These are phyloP conservation scores for Styphnolobium japonicum DNA, from an alignment of 306 rosid species.

Conservation along the genomic window DNA sequence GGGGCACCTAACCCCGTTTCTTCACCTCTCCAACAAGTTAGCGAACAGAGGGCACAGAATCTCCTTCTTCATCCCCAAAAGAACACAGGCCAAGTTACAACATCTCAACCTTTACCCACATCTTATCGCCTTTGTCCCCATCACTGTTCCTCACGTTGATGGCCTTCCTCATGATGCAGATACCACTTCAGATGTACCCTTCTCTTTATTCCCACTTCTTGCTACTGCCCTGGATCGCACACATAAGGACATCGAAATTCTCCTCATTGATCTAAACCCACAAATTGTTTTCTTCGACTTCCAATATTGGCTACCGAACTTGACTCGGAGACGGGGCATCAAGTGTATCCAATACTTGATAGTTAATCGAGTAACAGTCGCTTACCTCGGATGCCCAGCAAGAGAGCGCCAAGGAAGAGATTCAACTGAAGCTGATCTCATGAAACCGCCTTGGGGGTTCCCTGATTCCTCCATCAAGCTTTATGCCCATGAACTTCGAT, in stretches of 20 bases:
- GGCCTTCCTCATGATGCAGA: conserved; percentile 32
- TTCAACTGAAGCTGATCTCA: conserved; percentile 8
- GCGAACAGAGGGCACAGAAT: conserved; percentile 24
- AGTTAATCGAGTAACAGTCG: not conserved
- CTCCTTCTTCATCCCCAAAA: conserved; percentile 24
- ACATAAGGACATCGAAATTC: conserved; percentile 1
- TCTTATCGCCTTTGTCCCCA: conserved; percentile 26
- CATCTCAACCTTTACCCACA: conserved; percentile 20
- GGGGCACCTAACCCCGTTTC: conserved; percentile 23
- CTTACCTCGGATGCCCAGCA: not conserved
- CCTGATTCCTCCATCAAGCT: conserved; percentile 23
- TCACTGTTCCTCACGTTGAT: conserved; percentile 23
- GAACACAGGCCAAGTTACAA: conserved; percentile 10
- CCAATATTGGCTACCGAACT: conserved; percentile 17
- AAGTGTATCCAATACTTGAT: not conserved
- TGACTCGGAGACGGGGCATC: conserved; percentile 18
- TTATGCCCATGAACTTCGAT: conserved; percentile 9
- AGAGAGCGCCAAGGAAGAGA: not conserved
- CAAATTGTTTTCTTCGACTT: conserved; percentile 33
- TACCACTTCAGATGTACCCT: conserved; percentile 34
- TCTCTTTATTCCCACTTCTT: not conserved
- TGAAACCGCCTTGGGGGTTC: not conserved
- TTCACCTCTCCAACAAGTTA: conserved; percentile 31
- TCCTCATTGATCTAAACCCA: conserved; percentile 10
- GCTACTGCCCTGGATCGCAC: conserved; percentile 29